Conservation (phyloP, 371 early-diverging fungal species). For the Cladochytrium tenue region DNA sequence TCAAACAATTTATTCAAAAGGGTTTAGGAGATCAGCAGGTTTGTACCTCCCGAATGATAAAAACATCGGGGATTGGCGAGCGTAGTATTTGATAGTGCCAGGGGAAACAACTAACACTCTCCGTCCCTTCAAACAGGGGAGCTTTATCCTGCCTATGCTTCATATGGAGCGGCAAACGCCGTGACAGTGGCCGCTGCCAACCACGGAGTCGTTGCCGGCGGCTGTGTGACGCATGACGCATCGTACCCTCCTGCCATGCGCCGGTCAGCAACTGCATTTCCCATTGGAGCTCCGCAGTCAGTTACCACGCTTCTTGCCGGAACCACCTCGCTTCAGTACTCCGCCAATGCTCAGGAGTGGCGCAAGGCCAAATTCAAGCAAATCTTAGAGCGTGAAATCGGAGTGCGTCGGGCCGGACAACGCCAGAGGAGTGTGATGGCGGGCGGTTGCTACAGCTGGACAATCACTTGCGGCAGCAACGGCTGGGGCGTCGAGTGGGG, state of each 20-base stretch:
- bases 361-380: not conserved
- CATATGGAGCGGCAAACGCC: not conserved
- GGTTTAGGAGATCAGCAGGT: not conserved
- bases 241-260: not conserved
- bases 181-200: not conserved
- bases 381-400: not conserved
- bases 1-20: not conserved
- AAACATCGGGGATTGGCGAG: too few relatives aligned
- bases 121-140: too few relatives aligned
- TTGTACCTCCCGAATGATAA: too few relatives aligned
- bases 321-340: not conserved
- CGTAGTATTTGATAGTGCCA: too few relatives aligned
- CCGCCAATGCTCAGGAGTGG: not conserved
- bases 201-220: not conserved
- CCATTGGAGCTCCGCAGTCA: not conserved
- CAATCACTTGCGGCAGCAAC: conserved; percentile 7
- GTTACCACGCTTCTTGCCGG: not conserved
- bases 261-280: not conserved
- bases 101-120: too few relatives aligned
- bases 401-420: not conserved
- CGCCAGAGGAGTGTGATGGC: conserved; percentile 4
- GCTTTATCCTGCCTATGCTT: not conserved
- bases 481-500: conserved; percentile 6
- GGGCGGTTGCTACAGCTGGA: conserved; percentile 16
- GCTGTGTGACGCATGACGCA: not conserved